A percentile compares a stretch with the other conserved stretches of the same genome.
These are phyloP conservation scores for Parachlorella kessleri DNA, from an alignment of 139 green algal species.

Conservation along the genomic window DNA sequence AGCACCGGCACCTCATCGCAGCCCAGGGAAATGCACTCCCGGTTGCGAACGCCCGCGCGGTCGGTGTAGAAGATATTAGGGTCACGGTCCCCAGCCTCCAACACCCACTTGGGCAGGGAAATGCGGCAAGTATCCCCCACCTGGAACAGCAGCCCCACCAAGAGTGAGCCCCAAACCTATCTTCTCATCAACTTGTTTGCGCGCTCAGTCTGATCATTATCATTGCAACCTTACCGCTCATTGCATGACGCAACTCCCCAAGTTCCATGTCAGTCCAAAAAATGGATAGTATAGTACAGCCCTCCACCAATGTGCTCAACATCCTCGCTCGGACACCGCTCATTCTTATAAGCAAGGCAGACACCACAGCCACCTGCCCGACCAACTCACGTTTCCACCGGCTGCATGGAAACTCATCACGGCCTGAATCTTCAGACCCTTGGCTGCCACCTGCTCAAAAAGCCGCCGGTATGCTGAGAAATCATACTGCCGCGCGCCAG, in stretches of 20 bases:
- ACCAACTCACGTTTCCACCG: conserved; percentile 47
- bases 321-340: too few species aligned
- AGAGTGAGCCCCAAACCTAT: too few species aligned
- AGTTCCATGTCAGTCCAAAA: too few species aligned
- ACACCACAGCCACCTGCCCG: neutral
- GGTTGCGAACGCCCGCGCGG: conserved; percentile 81
- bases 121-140: conserved; percentile 94
- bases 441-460: conserved; percentile 57
- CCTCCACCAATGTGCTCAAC: too few species aligned
- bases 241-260: too few species aligned
- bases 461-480: conserved; percentile 82
- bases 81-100: conserved; percentile 85
- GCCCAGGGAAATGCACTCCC: conserved; percentile 94
- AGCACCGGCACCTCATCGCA: conserved; percentile 80
- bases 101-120: conserved; percentile 93
- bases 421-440: conserved; percentile 78
- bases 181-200: too few species aligned
- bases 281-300: too few species aligned
- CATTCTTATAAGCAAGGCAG: too few species aligned
- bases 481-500: conserved; percentile 78
- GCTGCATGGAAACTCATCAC: conserved; percentile 94
- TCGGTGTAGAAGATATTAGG: conserved; percentile 98
- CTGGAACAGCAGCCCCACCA: too few species aligned
- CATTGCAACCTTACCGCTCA: too few species aligned
- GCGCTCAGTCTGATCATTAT: too few species aligned